phyloP scores from a whole-genome alignment of 352 stramenopile genomes.

The Pythium biforme region DNA sequence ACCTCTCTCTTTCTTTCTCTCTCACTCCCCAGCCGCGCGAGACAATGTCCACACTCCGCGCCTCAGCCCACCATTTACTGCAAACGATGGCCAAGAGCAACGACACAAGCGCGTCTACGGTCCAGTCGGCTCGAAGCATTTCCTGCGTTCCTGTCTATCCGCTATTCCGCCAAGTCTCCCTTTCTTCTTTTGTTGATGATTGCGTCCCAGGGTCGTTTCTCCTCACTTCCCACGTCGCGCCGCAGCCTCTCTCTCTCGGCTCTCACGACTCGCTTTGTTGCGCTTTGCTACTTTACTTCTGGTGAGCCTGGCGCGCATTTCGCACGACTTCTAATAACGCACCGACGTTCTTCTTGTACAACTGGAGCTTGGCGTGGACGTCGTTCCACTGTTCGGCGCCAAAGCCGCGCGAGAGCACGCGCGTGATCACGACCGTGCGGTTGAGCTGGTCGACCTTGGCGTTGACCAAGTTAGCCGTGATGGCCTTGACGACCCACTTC shows the following conservation, averaged over 20 bases:
- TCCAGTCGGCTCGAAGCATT: slow-evolving; percentile 1
- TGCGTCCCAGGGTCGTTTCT: slow-evolving; percentile 1
- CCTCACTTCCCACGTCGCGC: background rate
- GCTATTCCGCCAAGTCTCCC: slow-evolving; percentile 8
- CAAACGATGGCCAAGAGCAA: slow-evolving; percentile 1
- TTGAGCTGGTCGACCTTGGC: slow-evolving; percentile 96
- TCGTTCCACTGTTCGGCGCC: slow-evolving; percentile 89
- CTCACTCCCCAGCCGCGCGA: background rate
- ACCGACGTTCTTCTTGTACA: slow-evolving; percentile 93
- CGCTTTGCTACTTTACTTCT: slow-evolving; percentile 40
- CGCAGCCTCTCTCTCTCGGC: background rate
- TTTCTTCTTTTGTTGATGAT: background rate
- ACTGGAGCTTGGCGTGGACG: slow-evolving; percentile 84
- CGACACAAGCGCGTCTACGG: background rate
- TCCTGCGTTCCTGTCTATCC: slow-evolving; percentile 19
- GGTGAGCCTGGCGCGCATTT: slow-evolving; percentile 64
- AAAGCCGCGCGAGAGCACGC: slow-evolving; percentile 78
- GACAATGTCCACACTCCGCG: background rate
- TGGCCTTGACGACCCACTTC: slow-evolving; percentile 93
- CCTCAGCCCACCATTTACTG: slow-evolving; percentile 17
- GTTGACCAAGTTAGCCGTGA: slow-evolving; percentile 87
- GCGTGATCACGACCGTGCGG: slow-evolving; percentile 87
- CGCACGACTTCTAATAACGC: slow-evolving; percentile 85
- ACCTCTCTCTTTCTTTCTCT: slow-evolving; percentile 1
- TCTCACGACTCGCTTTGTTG: background rate